Evolutionary conservation across 192 early-diverging fungal genomes (phyloP).

Genomic region (Geosiphon pyriformis): DNA sequence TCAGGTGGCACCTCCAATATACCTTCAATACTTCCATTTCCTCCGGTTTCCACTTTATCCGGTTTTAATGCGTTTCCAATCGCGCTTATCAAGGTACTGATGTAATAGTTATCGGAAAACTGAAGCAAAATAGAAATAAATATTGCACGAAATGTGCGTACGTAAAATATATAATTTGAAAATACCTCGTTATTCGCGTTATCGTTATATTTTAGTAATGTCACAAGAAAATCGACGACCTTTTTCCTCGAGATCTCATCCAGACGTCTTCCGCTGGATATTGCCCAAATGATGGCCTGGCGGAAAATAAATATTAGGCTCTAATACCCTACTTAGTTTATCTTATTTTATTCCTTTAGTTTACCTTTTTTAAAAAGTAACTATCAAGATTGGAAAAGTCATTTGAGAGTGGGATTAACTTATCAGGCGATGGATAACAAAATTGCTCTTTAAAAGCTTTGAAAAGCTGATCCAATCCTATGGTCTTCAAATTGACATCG

Average conservation of each 20-base stretch:
- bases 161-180: background rate
- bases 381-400: constrained; percentile 82
- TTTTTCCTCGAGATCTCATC: constrained; percentile 56
- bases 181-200: constrained; percentile 57
- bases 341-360: background rate
- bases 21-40: constrained; percentile 29
- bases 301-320: background rate
- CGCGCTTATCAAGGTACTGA: constrained; percentile 67
- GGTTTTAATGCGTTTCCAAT: constrained; percentile 64
- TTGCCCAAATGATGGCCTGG: constrained; percentile 59
- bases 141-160: background rate
- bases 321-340: background rate
- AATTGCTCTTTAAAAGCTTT: constrained; percentile 71
- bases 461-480: constrained; percentile 66
- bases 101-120: constrained; percentile 77
- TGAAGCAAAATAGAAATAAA: constrained; percentile 11
- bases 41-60: constrained; percentile 35
- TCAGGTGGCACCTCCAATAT: constrained; percentile 21
- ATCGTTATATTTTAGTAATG: constrained; percentile 86
- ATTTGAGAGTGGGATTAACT: constrained; percentile 77
- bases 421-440: constrained; percentile 42
- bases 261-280: constrained; percentile 63
- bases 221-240: constrained; percentile 63
- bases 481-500: too few species aligned
- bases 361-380: constrained; percentile 83